Base-by-base conservation (phyloP, 768 basidiomycete genomes). In the Pleurotus giganteus region DNA sequence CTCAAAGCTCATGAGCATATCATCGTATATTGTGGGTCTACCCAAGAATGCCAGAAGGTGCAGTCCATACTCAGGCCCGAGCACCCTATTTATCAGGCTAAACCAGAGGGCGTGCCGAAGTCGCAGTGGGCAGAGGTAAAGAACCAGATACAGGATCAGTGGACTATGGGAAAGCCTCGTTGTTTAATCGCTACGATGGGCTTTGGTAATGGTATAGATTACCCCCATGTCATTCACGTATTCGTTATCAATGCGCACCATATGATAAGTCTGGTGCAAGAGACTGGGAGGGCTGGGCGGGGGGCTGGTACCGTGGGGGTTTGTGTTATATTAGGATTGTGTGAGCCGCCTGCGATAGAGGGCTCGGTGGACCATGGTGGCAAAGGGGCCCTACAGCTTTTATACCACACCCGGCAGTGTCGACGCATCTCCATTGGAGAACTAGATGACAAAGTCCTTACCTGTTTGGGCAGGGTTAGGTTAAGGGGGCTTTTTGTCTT, bases 131-230 rank as follows among this genome's bases (percentile, higher is more conserved):
- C n/a, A n/a, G n/a, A n/a, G n/a, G n/a, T n/a, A n/a, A n/a, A n/a
- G n/a, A n/a, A n/a, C n/a, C n/a, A n/a, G n/a, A n/a, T n/a, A n/a
- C n/a, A n/a, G n/a, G n/a, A n/a, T n/a, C n/a, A n/a, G n/a, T 56
- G 47, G 47, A 34, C 47, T 36, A 7, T 9, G 2, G 55, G 55
- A 3, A 15, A 17, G 8, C 47, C 41, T 24, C 13, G 45, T 15
- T 37, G 34, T 39, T 17, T 56, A 37, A 34, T 56, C 23, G 47
- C 55, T 7, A 56, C 55, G 4, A 31, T 42, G 23, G 45, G 47
- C n/a, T 56, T 56, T 32, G 55, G 55, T 13, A 37, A 56, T n/a
- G 55, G 55, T 11, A 43, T 56, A 1, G 55, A 56, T 19, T 23
- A 34, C 23, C 8, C 47, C 12, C 13, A 43, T 5, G 47, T 56